Percentiles rank a stretch among this genome's conserved stretches.
These are phyloP conservation scores for Fusarium marasasianum DNA, from an alignment of 2,329 filamentous ascomycete species.

Conservation along the genomic window DNA sequence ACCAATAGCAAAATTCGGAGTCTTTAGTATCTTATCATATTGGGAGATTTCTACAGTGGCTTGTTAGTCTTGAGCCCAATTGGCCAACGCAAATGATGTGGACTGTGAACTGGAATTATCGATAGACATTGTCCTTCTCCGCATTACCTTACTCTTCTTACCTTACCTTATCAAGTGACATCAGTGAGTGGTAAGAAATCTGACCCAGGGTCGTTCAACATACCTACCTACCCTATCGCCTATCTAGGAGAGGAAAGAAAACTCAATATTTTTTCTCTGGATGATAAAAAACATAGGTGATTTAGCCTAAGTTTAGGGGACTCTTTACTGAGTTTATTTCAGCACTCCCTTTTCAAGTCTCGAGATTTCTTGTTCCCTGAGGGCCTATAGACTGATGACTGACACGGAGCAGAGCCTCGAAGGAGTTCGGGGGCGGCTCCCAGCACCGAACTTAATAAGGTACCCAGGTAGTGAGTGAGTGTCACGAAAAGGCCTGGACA, in stretches of 20 bases:
- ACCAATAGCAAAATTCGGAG: not conserved
- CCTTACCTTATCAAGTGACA: not conserved
- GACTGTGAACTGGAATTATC: not conserved
- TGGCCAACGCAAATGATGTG: not conserved
- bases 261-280: not conserved
- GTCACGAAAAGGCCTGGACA: not conserved
- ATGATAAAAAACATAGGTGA: not conserved
- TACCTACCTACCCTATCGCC: not conserved
- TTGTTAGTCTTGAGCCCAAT: not conserved
- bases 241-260: not conserved
- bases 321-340: not conserved
- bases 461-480: not conserved
- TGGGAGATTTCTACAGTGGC: too few species aligned
- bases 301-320: not conserved
- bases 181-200: constrained; percentile 1
- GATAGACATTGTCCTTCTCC: not conserved
- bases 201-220: not conserved
- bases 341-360: not conserved
- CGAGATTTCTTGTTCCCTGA: not conserved
- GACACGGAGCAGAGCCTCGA: not conserved
- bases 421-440: not conserved
- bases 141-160: not conserved
- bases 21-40: not conserved
- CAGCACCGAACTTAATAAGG: not conserved
- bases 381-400: not conserved